Conservation (phyloP, 2,329 filamentous ascomycete species). For the Blastomyces percursus region DNA sequence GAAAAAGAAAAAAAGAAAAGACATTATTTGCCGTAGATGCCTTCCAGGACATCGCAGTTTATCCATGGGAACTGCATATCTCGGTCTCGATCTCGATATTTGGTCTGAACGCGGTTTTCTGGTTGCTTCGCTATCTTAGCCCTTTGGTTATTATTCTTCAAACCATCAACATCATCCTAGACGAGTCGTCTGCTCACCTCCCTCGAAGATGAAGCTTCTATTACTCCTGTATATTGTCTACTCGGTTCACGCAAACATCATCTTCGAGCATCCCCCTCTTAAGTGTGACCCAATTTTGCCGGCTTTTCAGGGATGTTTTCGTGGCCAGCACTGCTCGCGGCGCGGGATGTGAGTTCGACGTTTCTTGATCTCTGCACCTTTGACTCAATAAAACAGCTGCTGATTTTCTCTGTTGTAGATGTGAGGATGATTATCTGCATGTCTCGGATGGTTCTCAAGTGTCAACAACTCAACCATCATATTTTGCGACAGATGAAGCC, state of each 20-base stretch:
- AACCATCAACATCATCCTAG: not conserved
- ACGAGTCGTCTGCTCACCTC: not conserved
- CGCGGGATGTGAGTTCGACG: constrained; percentile 7
- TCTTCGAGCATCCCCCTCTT: constrained; percentile 5
- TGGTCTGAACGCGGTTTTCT: not conserved
- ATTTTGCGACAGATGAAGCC: not conserved
- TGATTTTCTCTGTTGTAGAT: not conserved
- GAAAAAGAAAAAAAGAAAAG: too few species aligned
- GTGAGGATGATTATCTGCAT: constrained; percentile 2
- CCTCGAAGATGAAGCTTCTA: constrained; percentile 10
- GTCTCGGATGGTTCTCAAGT: not conserved
- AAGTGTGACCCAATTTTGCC: constrained; percentile 10
- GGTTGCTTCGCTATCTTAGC: not conserved
- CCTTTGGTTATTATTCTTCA: not conserved
- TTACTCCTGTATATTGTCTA: not conserved
- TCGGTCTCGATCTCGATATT: not conserved
- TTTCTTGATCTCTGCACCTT: not conserved
- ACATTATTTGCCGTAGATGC: not conserved
- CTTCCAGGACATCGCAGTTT: not conserved
- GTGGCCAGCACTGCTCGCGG: constrained; percentile 11
- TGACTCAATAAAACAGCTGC: not conserved
- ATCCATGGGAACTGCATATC: not conserved
- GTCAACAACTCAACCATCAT: not conserved
- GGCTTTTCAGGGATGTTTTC: constrained; percentile 10
- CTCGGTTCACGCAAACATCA: constrained; percentile 4